Base-by-base conservation (phyloP, 2,329 filamentous ascomycete genomes). In the Trichoderma lentiforme region DNA sequence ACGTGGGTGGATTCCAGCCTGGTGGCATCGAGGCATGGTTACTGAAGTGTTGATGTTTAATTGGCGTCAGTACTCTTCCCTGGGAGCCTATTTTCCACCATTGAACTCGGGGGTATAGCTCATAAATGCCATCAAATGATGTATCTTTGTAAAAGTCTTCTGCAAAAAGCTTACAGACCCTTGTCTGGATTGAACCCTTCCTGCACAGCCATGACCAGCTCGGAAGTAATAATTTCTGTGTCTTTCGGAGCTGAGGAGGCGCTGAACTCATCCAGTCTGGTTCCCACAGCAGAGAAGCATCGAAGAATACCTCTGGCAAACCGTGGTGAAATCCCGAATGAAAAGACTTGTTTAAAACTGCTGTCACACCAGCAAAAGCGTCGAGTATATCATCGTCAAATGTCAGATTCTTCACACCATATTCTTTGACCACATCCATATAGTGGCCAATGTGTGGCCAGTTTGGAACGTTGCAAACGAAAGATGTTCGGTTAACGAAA, bases 401-500 rank as follows among this genome's bases (percentile, higher is more conserved):
- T 2, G 36, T 9, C 36, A 43, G 36, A 18, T 4, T 18, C 7
- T n/a, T 18, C 36, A 0, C 1, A 4, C 6, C 8, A 18, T 18
- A 43, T 18, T 18, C 6, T 2, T 1, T 0, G 6, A 43, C 15
- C 15, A 43, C 15, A 0, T 0, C 0, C 0, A 8, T 4, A 1
- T 43, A 43, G 15, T 43, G 15, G 1, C 0, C 3, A 18, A 43
- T n/a, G 15, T 43, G 1, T 3, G 36, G 36, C 36, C 36, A 43
- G 15, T n/a, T 43, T 18, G 36, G 36, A 43, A 43, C 6, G 4
- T 43, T 18, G 36, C 36, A 43, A 43, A 43, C 1, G 36, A 43
- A 43, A 43, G 36, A 43, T 18, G 1, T 43, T 9, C 15, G 15
- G 36, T 43, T 1, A 26, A 3, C 26, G 3, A 26, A n/a, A n/a